Evolutionary conservation across 2,329 filamentous ascomycete genomes (phyloP).

Genomic region (Endothia cerciana): DNA sequence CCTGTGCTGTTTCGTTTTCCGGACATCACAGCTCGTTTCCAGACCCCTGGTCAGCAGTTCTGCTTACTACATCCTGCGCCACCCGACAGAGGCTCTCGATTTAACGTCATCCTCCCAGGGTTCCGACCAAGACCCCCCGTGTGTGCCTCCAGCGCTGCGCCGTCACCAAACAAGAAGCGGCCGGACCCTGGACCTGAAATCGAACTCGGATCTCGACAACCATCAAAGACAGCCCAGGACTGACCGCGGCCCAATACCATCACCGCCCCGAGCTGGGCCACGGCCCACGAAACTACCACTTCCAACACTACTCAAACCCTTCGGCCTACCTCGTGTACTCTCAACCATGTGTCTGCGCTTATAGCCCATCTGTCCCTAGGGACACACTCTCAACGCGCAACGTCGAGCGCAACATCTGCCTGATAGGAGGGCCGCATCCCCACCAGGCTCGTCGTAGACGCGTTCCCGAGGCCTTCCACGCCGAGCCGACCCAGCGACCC

Average conservation of each 20-base stretch:
- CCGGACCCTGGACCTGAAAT: slow-evolving; percentile 18
- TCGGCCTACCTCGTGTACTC: slow-evolving; percentile 19
- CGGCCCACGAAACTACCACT: slow-evolving; percentile 23
- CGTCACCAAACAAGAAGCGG: slow-evolving; percentile 19
- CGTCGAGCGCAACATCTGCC: slow-evolving; percentile 30
- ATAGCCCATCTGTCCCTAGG: slow-evolving; percentile 49
- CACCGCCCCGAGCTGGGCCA: slow-evolving; percentile 17
- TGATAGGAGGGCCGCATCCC: slow-evolving; percentile 25
- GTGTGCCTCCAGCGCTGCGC: slow-evolving; percentile 17
- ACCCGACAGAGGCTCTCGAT: slow-evolving; percentile 3
- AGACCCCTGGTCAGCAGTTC: slow-evolving; percentile 7
- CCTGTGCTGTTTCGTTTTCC: not conserved
- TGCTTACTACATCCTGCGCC: slow-evolving; percentile 19
- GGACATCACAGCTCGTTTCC: not conserved
- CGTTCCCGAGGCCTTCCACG: slow-evolving; percentile 11
- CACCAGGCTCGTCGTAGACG: slow-evolving; percentile 16
- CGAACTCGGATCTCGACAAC: not conserved
- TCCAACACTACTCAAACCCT: slow-evolving; percentile 22
- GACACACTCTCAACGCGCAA: slow-evolving; percentile 39
- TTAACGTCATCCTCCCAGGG: slow-evolving; percentile 27
- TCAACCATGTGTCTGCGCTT: slow-evolving; percentile 37
- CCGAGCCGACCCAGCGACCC: slow-evolving; percentile 15
- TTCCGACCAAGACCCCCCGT: slow-evolving; percentile 14
- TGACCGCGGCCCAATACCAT: slow-evolving; percentile 17
- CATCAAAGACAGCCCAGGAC: slow-evolving; percentile 23